Evolutionary conservation across 371 early-diverging fungal species (phyloP), one percentile per base, ranked within the genome.

Genomic region (Pancytospora philotis): DNA sequence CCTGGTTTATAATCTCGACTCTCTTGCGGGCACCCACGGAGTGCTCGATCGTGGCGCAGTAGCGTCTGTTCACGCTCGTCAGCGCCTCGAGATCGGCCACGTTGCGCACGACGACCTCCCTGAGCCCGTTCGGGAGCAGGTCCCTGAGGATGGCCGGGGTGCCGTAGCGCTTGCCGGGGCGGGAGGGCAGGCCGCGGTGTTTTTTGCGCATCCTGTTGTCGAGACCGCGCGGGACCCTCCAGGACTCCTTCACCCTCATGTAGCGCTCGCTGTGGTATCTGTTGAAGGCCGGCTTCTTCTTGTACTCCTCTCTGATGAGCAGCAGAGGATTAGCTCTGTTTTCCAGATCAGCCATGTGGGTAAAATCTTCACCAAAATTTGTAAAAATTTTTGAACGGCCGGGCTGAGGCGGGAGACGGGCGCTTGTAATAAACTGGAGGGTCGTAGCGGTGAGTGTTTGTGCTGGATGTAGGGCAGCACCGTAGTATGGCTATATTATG

Each of bases 181-280:
- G 95, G 80, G 89, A 86, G 74, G 91, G 87, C 74, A 87, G 85
- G 76, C 99, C 99, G 86, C 89, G 90, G 87, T 95, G 90, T 74
- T 93, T 88, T 81, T 93, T 87, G 79, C 99, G 90, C 79, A 95
- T 93, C 78, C 90, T 86, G 87, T 89, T 91, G 83, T 99, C 99
- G 84, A 99, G 97, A 92, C 99, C 99, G 86, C 88, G 90, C 83
- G 99, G 99, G 85, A 91, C 92, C 85, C 99, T 88, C 99, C 99
- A 99, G 76, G 92, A 88, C 77, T 86, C 85, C 87, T 89, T 84
- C 60, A 77, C 62, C 49, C 73, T 66, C n/a, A 41, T 37, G 30
- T 69, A 70, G 86, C 95, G 89, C 86, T 96, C 94, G 76, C 90
- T 91, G 83, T 98, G 97, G 84, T 90, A 90, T 80, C 99, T 90